A percentile compares a stretch with the other conserved stretches of the same genome.
Conservation (phyloP, 768 basidiomycete genomes). For the Lactarius tabidus region DNA sequence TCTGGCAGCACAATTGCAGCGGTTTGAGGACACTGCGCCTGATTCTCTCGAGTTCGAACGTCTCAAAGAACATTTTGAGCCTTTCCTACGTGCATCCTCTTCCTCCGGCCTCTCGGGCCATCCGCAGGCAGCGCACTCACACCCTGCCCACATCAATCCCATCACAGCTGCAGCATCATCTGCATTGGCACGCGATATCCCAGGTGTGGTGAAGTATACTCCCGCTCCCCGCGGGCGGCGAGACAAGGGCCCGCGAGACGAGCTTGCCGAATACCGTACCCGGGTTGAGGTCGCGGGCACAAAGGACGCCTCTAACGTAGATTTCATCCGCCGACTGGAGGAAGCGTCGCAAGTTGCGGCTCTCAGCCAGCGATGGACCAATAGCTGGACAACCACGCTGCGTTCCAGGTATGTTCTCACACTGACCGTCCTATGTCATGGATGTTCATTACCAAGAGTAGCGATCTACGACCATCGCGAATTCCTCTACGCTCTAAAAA, state of each 20-base stretch:
- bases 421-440: not conserved
- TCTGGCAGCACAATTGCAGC: slow-evolving; percentile 79
- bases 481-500: slow-evolving; percentile 92
- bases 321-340: slow-evolving; percentile 64
- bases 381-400: slow-evolving; percentile 69
- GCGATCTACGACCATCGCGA: slow-evolving; percentile 81
- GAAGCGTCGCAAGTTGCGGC: slow-evolving; percentile 57
- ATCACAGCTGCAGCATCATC: slow-evolving; percentile 87
- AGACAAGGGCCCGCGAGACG: slow-evolving; percentile 65
- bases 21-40: slow-evolving; percentile 79
- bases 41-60: slow-evolving; percentile 89
- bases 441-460: slow-evolving; percentile 32
- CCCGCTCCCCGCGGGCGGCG: slow-evolving; percentile 50
- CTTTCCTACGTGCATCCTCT: slow-evolving; percentile 82
- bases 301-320: slow-evolving; percentile 62
- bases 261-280: slow-evolving; percentile 72
- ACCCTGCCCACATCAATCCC: slow-evolving; percentile 72
- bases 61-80: slow-evolving; percentile 95
- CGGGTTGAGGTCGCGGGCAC: slow-evolving; percentile 59
- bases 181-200: slow-evolving; percentile 83
- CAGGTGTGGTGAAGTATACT: slow-evolving; percentile 76
- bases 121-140: slow-evolving; percentile 52
- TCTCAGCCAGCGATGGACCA: slow-evolving; percentile 76
- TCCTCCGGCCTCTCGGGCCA: slow-evolving; percentile 57
- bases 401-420: slow-evolving; percentile 52